These are phyloP conservation scores for Talaromyces sp. DNA, from an alignment of 2,329 filamentous ascomycete genomes.

Conservation along the genomic window DNA sequence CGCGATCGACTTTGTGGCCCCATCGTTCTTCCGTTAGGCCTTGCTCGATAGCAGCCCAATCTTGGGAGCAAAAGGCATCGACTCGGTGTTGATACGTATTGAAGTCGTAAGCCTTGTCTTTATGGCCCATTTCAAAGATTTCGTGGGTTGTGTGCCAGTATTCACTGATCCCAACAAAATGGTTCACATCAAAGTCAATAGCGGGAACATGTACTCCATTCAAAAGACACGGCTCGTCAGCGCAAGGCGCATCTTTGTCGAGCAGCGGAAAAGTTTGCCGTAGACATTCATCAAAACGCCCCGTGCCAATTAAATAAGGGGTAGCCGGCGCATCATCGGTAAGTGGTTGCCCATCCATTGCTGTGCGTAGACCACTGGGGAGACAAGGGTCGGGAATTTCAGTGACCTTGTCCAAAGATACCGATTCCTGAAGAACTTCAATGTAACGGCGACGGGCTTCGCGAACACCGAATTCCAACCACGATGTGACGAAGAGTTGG, in stretches of 20 bases:
- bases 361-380: slow-evolving; percentile 69
- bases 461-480: slow-evolving; percentile 96
- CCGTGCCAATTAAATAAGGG: slow-evolving; percentile 70
- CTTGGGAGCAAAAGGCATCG: slow-evolving; percentile 73
- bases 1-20: slow-evolving; percentile 67
- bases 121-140: slow-evolving; percentile 73
- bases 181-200: slow-evolving; percentile 95
- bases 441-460: slow-evolving; percentile 83
- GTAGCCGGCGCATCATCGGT: slow-evolving; percentile 36
- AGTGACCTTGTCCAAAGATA: slow-evolving; percentile 49
- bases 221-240: slow-evolving; percentile 77
- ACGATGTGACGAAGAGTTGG: slow-evolving; percentile 89
- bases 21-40: slow-evolving; percentile 62
- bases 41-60: slow-evolving; percentile 71
- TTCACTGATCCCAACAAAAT: slow-evolving; percentile 95
- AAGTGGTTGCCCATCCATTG: slow-evolving; percentile 60
- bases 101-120: slow-evolving; percentile 80
- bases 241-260: slow-evolving; percentile 80
- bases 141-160: slow-evolving; percentile 99
- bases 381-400: slow-evolving; percentile 90
- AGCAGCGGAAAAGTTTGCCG: slow-evolving; percentile 76
- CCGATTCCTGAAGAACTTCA: slow-evolving; percentile 65
- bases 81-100: slow-evolving; percentile 83
- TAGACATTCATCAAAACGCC: slow-evolving; percentile 80
- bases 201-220: slow-evolving; percentile 89